Evolutionary conservation across 2,329 filamentous ascomycete species (phyloP), one percentile per base, ranked within the genome.

Genomic region (Hymenoscyphus linearis): DNA sequence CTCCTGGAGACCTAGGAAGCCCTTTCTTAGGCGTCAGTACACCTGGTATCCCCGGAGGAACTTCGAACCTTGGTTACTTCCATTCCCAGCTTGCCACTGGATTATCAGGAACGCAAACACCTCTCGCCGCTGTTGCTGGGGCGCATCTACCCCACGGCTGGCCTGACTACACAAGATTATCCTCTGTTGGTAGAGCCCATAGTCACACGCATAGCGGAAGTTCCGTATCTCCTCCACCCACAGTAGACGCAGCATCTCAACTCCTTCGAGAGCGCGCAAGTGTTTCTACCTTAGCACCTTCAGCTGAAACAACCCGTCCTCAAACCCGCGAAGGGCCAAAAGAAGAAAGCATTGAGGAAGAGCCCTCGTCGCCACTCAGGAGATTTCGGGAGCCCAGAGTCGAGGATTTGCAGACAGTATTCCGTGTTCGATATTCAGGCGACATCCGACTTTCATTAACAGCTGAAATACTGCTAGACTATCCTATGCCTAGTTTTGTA

Each of bases 401-500:
- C 2, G 91, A 96, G 66, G 95, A 99, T 71, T 82, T 97, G 58
- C 95, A 99, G 74, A 89, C 96, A 55, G 89, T 98, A 5, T 93
- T 96, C 70, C 88, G 93, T 66, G 93, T 96, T 63, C 87, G 86
- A 60, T 99, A 99, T 75, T 85, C 88, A 2, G 95, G 95, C 35
- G 89, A 97, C 71, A 83, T 99, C 62, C 87, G 87, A 67, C 83
- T 99, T 61, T 91, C 92, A 64, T 80, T 99, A 56, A 98, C 95
- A 26, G 93, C 95, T 0, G 93, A 98, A 76, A 96, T 99, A 50
- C 80, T 98, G 35, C 86, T 99, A 36, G 95, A 99, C 76, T 99
- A 99, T 74, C 95, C 95, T 0, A 98, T 98, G 91, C 93, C 93
- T 47, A 96, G 91, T 77, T 99, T 99, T 71, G 93, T 98, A 2